Base-by-base conservation (phyloP, 495 filamentous ascomycete species). In the Neurospora sp. region DNA sequence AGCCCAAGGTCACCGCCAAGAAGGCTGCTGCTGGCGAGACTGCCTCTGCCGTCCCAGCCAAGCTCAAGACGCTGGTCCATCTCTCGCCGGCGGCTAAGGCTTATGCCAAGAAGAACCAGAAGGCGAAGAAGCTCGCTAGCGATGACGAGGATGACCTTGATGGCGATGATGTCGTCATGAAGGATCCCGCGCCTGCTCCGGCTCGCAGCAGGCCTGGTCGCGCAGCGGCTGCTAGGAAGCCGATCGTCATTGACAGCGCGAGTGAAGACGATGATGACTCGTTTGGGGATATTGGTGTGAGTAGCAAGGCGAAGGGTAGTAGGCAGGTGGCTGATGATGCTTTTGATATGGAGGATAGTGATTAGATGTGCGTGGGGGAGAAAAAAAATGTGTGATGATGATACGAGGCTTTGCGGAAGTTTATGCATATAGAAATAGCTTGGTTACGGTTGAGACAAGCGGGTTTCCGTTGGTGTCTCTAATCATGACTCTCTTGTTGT, bases 21-120 rank as follows among this genome's bases (percentile, higher is more conserved):
- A 86, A 85, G 76, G 69, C 69, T 20, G 73, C 73, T 40, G 70
- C 61, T 35, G 59, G 59, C 31, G 77, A 76, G 69, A 73, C 73
- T 27, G 71, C 74, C 12, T 44, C 72, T 31, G 46, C 39, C 11
- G 73, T 42, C 8, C 59, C 70, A 9, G 22, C 71, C 12, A 75
- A 82, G 68, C 73, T 80, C 6, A 90, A 90, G 76, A 79, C 83
- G 27, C 77, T 80, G 9, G 74, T 81, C 6, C 35, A 40, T 44
- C 83, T 93, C 18, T 93, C 91, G 12, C 92, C 93, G 0, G 92
- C 91, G 7, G 93, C 92, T 14, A 96, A 95, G 79, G 91, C 90
- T 0, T 95, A 96, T 78, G 92, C 91, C 18, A 87, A 89, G 3
- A 94, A 92, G 83, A 83, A 85, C 73, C 85, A 86, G 40, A 91